phyloP scores from a whole-genome alignment of 2,329 filamentous ascomycete species.

The Neonectria punicea region DNA sequence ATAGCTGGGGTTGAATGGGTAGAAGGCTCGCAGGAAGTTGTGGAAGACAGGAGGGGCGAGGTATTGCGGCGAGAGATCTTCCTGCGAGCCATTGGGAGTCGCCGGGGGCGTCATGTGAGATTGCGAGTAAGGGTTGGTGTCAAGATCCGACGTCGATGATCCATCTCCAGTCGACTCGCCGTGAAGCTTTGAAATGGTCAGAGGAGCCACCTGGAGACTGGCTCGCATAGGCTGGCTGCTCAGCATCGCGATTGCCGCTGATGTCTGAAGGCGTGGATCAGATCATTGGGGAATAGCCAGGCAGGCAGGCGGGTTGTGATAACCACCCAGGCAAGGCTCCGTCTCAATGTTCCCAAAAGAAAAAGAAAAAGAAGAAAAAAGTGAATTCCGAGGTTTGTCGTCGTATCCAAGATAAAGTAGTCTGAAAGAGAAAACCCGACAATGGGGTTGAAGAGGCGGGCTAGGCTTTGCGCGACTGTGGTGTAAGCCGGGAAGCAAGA shows the following conservation, averaged over 20 bases:
- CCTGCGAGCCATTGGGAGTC: slow-evolving; percentile 76
- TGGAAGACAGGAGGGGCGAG: slow-evolving; percentile 77
- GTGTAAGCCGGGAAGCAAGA: slow-evolving; percentile 15
- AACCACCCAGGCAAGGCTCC: slow-evolving; percentile 36
- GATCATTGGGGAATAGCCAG: slow-evolving; percentile 44
- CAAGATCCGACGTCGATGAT: slow-evolving; percentile 44
- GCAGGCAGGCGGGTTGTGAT: slow-evolving; percentile 32
- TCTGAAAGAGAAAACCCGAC: background rate
- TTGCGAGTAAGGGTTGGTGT: slow-evolving; percentile 56
- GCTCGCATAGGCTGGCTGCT: slow-evolving; percentile 60
- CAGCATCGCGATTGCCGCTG: slow-evolving; percentile 50
- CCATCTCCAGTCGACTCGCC: slow-evolving; percentile 44
- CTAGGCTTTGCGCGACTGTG: background rate
- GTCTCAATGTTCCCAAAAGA: slow-evolving; percentile 19
- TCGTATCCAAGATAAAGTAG: slow-evolving; percentile 38
- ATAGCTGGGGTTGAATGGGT: slow-evolving; percentile 86
- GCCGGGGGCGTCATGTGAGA: slow-evolving; percentile 81
- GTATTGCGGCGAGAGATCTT: slow-evolving; percentile 60
- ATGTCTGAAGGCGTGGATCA: slow-evolving; percentile 36
- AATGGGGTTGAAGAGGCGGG: background rate
- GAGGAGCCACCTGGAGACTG: slow-evolving; percentile 70
- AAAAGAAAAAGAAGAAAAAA: background rate
- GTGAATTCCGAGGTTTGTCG: background rate
- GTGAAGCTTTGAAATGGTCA: slow-evolving; percentile 61
- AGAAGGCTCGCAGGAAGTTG: slow-evolving; percentile 94